Evolutionary conservation across 2,329 filamentous ascomycete genomes (phyloP), one percentile per base, ranked within the genome.

Genomic region (Aspergillus awamori): DNA sequence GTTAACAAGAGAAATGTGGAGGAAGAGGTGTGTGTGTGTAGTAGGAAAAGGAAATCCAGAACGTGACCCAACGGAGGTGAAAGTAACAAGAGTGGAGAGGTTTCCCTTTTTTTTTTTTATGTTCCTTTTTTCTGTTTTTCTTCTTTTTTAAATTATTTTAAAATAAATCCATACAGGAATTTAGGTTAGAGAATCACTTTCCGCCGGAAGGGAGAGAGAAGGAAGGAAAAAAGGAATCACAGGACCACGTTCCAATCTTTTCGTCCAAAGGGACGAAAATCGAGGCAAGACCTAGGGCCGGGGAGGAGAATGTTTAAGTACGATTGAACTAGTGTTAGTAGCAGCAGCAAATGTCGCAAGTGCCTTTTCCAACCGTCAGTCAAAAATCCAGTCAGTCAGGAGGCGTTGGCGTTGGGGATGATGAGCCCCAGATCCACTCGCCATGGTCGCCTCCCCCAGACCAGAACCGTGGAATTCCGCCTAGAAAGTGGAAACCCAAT

Each of bases 221-320:
- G 4, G 13, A 15, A 36, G 11, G 13, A 11, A 13, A 36, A 36
- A 36, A 36, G 33, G 33, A 20, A 49, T 54, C 53, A 56, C 58
- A 30, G 58, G 58, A 54, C 51, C 36, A 55, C 22, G 39, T 38
- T 61, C 53, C 55, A 59, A 62, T 53, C 61, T 59, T 61, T 62
- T 64, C 64, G 64, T 68, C 64, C 67, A 67, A 64, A 49, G 58
- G 63, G 63, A 60, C 64, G 58, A 61, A 65, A 67, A 64, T 61
- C 58, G 58, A 66, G 64, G 57, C 55, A 56, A 67, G 63, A 63
- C 60, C 55, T 63, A 65, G 69, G 63, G 53, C 39, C 56, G 67
- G 67, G 70, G 64, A 66, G 53, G 63, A 61, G 66, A 68, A 67
- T 62, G 67, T 67, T 75, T 75, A 74, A 74, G 69, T 73, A 71